These are phyloP conservation scores for Lanmaoa rubissima DNA, from an alignment of 768 basidiomycete genomes.

Conservation along the genomic window DNA sequence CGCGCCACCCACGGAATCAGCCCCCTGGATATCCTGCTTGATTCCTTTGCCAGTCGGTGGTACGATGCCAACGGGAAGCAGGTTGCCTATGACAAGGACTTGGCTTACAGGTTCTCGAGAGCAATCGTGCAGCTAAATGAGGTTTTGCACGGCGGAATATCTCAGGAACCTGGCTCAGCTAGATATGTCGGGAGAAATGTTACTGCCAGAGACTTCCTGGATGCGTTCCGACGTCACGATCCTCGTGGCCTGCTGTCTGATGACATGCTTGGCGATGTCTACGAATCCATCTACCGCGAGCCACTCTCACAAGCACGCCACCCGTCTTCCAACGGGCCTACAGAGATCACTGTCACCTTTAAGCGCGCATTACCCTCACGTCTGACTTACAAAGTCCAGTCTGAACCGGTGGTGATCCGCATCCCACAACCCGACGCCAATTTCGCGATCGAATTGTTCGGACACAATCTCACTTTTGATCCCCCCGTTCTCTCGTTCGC, in stretches of 20 bases:
- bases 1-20: conserved; percentile 32
- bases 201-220: conserved; percentile 74
- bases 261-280: conserved; percentile 73
- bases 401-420: conserved; percentile 82
- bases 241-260: conserved; percentile 66
- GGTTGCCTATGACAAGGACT: conserved; percentile 79
- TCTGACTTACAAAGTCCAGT: conserved; percentile 85
- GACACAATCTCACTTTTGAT: conserved; percentile 87
- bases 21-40: conserved; percentile 60
- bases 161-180: conserved; percentile 56
- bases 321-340: conserved; percentile 37
- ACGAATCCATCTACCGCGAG: conserved; percentile 72
- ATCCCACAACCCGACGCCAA: conserved; percentile 84
- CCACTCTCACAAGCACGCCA: conserved; percentile 68
- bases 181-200: conserved; percentile 58
- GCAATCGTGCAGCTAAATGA: conserved; percentile 89
- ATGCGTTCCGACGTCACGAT: conserved; percentile 81
- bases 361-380: conserved; percentile 74
- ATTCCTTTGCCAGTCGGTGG: conserved; percentile 86
- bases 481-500: conserved; percentile 80
- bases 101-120: conserved; percentile 72
- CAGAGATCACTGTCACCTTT: conserved; percentile 61
- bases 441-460: conserved; percentile 79
- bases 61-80: conserved; percentile 81
- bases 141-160: conserved; percentile 72